Evolutionary conservation across 2,329 filamentous ascomycete species (phyloP).

Genomic region (Aureobasidium sp.): DNA sequence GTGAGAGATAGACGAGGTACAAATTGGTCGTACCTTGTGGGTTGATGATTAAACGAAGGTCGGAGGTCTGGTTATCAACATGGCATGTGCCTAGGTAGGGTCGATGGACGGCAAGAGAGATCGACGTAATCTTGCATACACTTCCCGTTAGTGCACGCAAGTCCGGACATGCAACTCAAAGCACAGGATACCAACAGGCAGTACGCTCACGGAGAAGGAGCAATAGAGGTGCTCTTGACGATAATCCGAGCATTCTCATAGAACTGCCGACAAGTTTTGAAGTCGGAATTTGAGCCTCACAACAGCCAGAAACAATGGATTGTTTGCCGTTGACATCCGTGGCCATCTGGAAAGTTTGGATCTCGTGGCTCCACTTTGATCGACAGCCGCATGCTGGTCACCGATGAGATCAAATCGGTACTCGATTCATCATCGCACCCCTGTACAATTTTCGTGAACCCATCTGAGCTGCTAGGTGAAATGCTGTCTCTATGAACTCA

Average conservation of each 20-base stretch:
- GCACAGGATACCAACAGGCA: not conserved
- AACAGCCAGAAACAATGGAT: not conserved
- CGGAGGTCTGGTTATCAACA: not conserved
- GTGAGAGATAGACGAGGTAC: constrained; percentile 8
- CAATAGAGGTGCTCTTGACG: not conserved
- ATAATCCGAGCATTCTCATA: not conserved
- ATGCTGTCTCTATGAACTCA: not conserved
- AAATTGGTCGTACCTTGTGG: not conserved
- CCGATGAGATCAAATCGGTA: constrained; percentile 7
- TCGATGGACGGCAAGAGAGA: not conserved
- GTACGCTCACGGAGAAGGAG: not conserved
- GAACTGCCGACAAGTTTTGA: not conserved
- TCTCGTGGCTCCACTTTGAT: constrained; percentile 2
- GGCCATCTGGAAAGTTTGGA: not conserved
- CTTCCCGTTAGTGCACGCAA: not conserved
- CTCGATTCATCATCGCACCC: constrained; percentile 3
- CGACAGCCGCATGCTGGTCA: constrained; percentile 5
- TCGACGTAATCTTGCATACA: constrained; percentile 1
- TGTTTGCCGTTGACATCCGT: not conserved
- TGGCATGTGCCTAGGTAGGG: not conserved
- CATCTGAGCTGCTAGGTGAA: not conserved
- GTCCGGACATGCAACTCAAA: not conserved
- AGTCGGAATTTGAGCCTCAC: not conserved
- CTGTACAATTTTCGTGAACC: constrained; percentile 8
- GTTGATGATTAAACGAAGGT: not conserved